These are phyloP conservation scores for Voacanga thouarsii DNA, from an alignment of 257 asterid species.

Conservation along the genomic window DNA sequence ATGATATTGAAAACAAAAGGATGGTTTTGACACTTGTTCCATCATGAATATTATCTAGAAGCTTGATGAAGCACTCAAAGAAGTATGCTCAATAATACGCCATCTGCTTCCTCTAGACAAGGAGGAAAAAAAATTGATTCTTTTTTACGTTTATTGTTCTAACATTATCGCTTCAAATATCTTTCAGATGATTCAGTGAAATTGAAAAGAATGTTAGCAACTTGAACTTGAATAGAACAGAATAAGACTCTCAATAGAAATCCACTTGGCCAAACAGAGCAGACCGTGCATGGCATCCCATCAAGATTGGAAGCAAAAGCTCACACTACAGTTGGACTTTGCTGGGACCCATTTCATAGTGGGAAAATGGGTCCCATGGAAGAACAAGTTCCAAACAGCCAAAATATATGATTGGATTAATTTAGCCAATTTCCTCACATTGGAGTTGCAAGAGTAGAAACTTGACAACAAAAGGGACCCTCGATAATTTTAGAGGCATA, in stretches of 20 bases:
- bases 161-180: neutral
- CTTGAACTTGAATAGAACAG: neutral
- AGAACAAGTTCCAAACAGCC: conserved; percentile 14
- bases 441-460: neutral
- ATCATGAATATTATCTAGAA: too few relatives aligned
- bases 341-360: conserved; percentile 29
- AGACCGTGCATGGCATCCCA: conserved; percentile 39
- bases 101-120: too few relatives aligned
- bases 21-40: too few relatives aligned
- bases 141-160: neutral
- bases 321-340: conserved; percentile 30
- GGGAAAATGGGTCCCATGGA: conserved; percentile 13
- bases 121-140: too few relatives aligned
- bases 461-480: conserved; percentile 28
- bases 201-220: conserved; percentile 4
- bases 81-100: neutral
- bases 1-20: too few relatives aligned
- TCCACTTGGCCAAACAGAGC: conserved; percentile 19
- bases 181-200: neutral
- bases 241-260: neutral
- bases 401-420: conserved; percentile 7
- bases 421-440: neutral
- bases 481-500: conserved; percentile 14
- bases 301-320: conserved; percentile 32
- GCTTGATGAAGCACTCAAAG: neutral